Conservation (phyloP, 306 rosid species). For the Rubus idaeus region DNA sequence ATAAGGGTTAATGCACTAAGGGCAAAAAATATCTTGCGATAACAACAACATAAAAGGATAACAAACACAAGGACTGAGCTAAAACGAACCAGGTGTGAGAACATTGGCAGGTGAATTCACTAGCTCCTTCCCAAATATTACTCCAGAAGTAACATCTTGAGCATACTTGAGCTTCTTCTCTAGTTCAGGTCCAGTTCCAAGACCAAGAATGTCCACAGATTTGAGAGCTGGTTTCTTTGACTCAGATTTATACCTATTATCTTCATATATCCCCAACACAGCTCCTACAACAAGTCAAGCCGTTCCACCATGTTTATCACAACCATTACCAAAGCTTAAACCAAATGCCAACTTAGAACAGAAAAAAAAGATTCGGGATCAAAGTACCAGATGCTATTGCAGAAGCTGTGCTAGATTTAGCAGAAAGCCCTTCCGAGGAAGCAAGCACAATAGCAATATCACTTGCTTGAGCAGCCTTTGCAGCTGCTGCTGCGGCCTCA, state of each 20-base stretch:
- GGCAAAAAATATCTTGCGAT: slow-evolving; percentile 13
- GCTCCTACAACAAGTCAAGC: slow-evolving; percentile 57
- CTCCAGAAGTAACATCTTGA: slow-evolving; percentile 69
- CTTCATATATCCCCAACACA: slow-evolving; percentile 80
- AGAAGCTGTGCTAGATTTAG: slow-evolving; percentile 58
- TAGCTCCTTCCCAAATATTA: slow-evolving; percentile 88
- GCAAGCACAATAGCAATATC: slow-evolving; percentile 78
- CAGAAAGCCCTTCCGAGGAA: slow-evolving; percentile 61
- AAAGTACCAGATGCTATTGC: slow-evolving; percentile 83
- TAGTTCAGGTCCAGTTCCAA: slow-evolving; percentile 79
- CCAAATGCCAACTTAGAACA: slow-evolving; percentile 6
- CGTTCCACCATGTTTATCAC: slow-evolving; percentile 22
- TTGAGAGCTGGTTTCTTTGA: slow-evolving; percentile 67
- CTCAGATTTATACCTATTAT: slow-evolving; percentile 74
- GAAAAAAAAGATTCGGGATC: not conserved
- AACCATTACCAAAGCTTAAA: not conserved
- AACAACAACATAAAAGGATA: not conserved
- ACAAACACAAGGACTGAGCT: slow-evolving; percentile 15
- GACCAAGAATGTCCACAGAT: slow-evolving; percentile 82
- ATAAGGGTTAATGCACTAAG: not conserved
- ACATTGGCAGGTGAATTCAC: slow-evolving; percentile 98
- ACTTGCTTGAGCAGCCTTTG: slow-evolving; percentile 74
- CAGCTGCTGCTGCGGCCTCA: slow-evolving; percentile 83
- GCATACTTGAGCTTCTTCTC: slow-evolving; percentile 89
- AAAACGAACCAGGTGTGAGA: slow-evolving; percentile 85